A percentile compares a stretch with the other conserved stretches of the same genome.
These are phyloP conservation scores for Podospora appendiculata DNA, from an alignment of 495 filamentous ascomycete species.

Conservation along the genomic window DNA sequence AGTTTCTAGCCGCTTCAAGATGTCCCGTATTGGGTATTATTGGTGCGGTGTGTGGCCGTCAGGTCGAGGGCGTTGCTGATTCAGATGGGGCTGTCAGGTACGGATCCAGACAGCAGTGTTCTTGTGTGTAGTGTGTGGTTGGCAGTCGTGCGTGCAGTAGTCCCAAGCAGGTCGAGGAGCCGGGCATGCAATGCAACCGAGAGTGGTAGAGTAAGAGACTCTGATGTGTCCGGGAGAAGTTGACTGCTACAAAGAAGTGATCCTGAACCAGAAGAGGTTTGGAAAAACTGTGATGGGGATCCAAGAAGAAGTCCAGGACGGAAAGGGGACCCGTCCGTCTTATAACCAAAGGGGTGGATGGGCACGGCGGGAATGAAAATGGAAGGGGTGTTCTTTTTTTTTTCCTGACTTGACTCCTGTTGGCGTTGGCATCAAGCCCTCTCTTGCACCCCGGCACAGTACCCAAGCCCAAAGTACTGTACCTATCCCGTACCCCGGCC, in stretches of 20 bases:
- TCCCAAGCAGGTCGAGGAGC: slow-evolving; percentile 4
- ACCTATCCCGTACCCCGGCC: slow-evolving; percentile 7
- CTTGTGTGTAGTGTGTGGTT: not conserved
- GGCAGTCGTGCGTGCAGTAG: slow-evolving; percentile 1
- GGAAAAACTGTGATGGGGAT: slow-evolving; percentile 19
- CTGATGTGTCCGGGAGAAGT: not conserved
- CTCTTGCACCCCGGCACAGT: slow-evolving; percentile 8
- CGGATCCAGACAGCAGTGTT: not conserved
- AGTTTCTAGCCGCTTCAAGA: not conserved
- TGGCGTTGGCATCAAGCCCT: slow-evolving; percentile 17
- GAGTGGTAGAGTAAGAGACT: not conserved
- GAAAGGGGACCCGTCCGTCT: slow-evolving; percentile 19
- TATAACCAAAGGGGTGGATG: slow-evolving; percentile 22
- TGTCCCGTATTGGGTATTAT: not conserved
- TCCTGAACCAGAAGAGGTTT: slow-evolving; percentile 9
- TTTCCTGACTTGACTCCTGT: slow-evolving; percentile 9
- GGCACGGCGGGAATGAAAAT: slow-evolving; percentile 17
- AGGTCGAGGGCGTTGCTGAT: not conserved
- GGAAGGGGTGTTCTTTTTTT: slow-evolving; percentile 15
- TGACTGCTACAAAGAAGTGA: slow-evolving; percentile 1
- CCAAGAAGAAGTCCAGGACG: slow-evolving; percentile 16
- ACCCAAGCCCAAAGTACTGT: slow-evolving; percentile 17
- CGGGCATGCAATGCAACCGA: not conserved
- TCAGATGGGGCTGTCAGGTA: slow-evolving; percentile 2
- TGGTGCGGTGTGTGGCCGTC: not conserved